A percentile compares a stretch with the other conserved stretches of the same genome.
phyloP scores from a whole-genome alignment of 371 early-diverging fungal species.

The Syncephalastrum monosporum region DNA sequence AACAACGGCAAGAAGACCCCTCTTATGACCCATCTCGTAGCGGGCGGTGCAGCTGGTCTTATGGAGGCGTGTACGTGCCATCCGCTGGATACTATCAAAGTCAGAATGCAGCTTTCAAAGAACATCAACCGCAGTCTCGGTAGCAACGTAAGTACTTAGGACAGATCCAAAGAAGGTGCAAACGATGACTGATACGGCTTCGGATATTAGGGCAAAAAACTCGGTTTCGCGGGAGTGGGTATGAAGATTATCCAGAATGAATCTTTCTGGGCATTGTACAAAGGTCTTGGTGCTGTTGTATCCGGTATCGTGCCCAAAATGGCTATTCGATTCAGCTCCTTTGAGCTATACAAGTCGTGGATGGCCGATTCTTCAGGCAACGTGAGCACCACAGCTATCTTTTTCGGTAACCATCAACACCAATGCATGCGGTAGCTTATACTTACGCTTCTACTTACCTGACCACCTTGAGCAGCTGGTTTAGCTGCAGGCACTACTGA shows the following conservation, averaged over 20 bases:
- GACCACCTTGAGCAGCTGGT: conserved; percentile 65
- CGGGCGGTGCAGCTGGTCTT: conserved; percentile 94
- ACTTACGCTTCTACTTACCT: not conserved
- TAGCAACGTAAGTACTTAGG: too few relatives aligned
- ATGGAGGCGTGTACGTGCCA: conserved; percentile 94
- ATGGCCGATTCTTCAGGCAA: conserved; percentile 79
- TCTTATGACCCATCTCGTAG: conserved; percentile 70
- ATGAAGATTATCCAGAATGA: conserved; percentile 83
- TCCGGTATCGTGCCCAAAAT: conserved; percentile 98
- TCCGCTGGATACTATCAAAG: conserved; percentile 98
- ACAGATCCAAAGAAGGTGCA: too few relatives aligned
- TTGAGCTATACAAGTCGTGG: conserved; percentile 89
- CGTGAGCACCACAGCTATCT: conserved; percentile 71
- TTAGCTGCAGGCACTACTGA: conserved; percentile 95
- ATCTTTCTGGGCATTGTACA: conserved; percentile 90
- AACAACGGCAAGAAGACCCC: conserved; percentile 34
- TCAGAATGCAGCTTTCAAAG: conserved; percentile 87
- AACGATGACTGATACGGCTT: too few relatives aligned
- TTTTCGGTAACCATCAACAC: conserved; percentile 64
- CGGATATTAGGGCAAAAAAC: conserved; percentile 31
- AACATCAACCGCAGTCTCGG: conserved; percentile 35
- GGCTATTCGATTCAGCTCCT: conserved; percentile 97
- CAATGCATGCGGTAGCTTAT: too few relatives aligned
- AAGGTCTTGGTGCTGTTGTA: conserved; percentile 95
- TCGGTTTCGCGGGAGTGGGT: conserved; percentile 83